Evolutionary conservation across 176 grass and related monocot species (phyloP).

Genomic region (Sorghum bicolor): Sorghum_bicolor_NCBIv3 NC_012876.2:3864501-3865000

Average conservation of each 20-base stretch:
- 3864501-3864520: neutral
- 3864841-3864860: constrained; percentile 8
- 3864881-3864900: constrained; percentile 55
- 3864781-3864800: constrained; percentile 94
- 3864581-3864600: neutral
- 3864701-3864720: constrained; percentile 14
- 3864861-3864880: constrained; percentile 29
- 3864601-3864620: neutral
- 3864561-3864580: neutral
- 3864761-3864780: constrained; percentile 87
- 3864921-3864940: constrained; percentile 91
- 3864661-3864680: neutral
- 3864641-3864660: neutral
- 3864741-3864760: constrained; percentile 67
- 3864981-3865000: constrained; percentile 17
- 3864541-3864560: neutral
- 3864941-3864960: constrained; percentile 92
- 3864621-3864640: neutral
- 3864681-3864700: constrained; percentile 11
- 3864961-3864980: constrained; percentile 76
- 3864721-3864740: constrained; percentile 64
- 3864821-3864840: constrained; percentile 21
- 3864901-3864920: constrained; percentile 89
- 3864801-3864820: constrained; percentile 95
- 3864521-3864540: constrained; percentile 18